A percentile compares a stretch with the other conserved stretches of the same genome.
phyloP scores from a whole-genome alignment of 805 yeast species.

The Ascoidea asiatica region DNA sequence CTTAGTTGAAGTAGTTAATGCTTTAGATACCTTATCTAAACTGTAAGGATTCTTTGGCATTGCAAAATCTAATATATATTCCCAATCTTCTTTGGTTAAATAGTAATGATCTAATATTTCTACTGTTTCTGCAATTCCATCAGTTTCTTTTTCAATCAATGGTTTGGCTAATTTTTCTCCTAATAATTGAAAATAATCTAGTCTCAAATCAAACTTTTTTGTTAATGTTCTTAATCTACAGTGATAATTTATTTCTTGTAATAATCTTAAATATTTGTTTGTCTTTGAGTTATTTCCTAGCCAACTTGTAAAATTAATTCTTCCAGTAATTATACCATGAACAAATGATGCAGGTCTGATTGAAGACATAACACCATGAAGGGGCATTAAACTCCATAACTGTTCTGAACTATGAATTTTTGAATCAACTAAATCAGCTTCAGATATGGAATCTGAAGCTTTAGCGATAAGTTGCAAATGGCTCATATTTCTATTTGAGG shows the following conservation, averaged over 20 bases:
- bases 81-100: conserved; percentile 88
- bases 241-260: conserved; percentile 84
- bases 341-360: conserved; percentile 67
- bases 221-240: conserved; percentile 71
- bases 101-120: conserved; percentile 74
- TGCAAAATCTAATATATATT: conserved; percentile 68
- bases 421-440: conserved; percentile 68
- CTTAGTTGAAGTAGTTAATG: conserved; percentile 66
- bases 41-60: conserved; percentile 39
- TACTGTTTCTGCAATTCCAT: conserved; percentile 54
- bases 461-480: conserved; percentile 51
- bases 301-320: conserved; percentile 75
- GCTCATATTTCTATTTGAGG: conserved; percentile 28
- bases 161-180: conserved; percentile 46
- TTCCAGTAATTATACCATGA: conserved; percentile 54
- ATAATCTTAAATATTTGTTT: conserved; percentile 60
- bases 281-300: conserved; percentile 82
- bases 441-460: conserved; percentile 84
- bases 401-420: conserved; percentile 84
- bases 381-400: conserved; percentile 86
- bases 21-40: conserved; percentile 36
- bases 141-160: conserved; percentile 37
- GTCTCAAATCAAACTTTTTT: conserved; percentile 57
- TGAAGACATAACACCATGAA: conserved; percentile 78
- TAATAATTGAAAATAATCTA: conserved; percentile 61